Evolutionary conservation across 2,329 filamentous ascomycete genomes (phyloP).

Genomic region (Dryadomyces quercus-mongolicae): DNA sequence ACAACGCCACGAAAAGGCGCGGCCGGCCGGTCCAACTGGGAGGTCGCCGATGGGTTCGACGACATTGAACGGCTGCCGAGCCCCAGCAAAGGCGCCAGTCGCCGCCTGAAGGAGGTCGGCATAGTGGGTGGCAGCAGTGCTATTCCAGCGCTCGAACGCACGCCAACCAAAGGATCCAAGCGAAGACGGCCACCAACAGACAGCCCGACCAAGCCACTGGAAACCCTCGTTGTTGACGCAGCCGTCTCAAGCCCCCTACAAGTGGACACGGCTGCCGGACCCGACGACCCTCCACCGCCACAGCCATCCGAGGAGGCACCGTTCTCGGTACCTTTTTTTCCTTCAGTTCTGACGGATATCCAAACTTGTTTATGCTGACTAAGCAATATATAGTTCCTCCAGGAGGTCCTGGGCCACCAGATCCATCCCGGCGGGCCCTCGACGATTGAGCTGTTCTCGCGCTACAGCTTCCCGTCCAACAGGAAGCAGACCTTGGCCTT

Average conservation of each 20-base stretch:
- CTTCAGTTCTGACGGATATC: neutral
- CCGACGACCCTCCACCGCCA: neutral
- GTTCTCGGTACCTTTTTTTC: conserved; percentile 29
- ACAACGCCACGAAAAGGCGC: conserved; percentile 42
- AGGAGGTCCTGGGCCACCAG: conserved; percentile 52
- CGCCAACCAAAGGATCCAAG: conserved; percentile 53
- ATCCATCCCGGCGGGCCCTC: conserved; percentile 41
- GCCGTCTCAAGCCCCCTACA: neutral
- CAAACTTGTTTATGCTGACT: neutral
- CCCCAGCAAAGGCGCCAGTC: conserved; percentile 36
- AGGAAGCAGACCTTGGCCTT: conserved; percentile 54
- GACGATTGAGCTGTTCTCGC: conserved; percentile 56
- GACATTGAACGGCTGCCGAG: conserved; percentile 46
- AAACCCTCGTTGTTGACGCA: conserved; percentile 24
- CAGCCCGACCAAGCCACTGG: conserved; percentile 53
- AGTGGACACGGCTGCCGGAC: neutral
- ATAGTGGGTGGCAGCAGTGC: conserved; percentile 21
- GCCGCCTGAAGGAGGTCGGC: conserved; percentile 22
- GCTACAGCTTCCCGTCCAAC: conserved; percentile 52
- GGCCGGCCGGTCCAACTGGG: conserved; percentile 34
- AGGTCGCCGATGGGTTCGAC: conserved; percentile 66
- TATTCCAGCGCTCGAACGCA: conserved; percentile 35
- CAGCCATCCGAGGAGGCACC: conserved; percentile 16
- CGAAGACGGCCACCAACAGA: conserved; percentile 54
- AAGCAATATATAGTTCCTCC: conserved; percentile 34